Base-by-base conservation (phyloP, 1,284 basidiomycete genomes). In the Vanrija sp. region DNA sequence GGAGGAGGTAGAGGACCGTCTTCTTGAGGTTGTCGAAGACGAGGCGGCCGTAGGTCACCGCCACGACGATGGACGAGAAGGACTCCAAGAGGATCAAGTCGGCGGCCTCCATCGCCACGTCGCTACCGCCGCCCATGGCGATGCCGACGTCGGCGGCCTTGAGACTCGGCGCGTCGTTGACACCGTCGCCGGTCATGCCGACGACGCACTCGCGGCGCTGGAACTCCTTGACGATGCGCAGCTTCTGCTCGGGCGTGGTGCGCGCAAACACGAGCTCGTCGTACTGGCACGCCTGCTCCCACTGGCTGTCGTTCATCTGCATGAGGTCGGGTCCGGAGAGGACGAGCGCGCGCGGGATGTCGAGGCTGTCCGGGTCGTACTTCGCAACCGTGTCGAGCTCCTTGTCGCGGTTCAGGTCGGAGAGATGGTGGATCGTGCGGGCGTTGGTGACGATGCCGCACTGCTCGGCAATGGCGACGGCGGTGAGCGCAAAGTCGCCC, bases 181-280 rank as follows among this genome's bases (percentile, higher is more conserved):
- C 83, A 16, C 85, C 85, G 62, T 87, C 85, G 22, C 85, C 84
- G 3, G 82, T 82, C 64, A 80, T 77, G 18, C 79, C 83, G 23
- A 84, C 82, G 14, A 79, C 75, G 48, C 80, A 79, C 41, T 79
- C 80, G 4, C 81, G 75, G 15, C 69, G 71, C 65, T 85, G 82
- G 57, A 85, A 79, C 46, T 81, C 79, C 53, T 82, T 81, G 54
- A 87, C 85, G 55, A 88, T 87, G 35, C 79, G 77, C 16, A 88
- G 75, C 69, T 88, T 88, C 71, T 85, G 84, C 66, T 87, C 84
- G 0, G 86, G 86, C 0, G 84, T 85, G 2, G 85, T 87, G 27
- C 86, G 80, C 1, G 85, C 84, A 57, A 88, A 88, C 8, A 87
- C 85, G 52, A 87, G 80, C 66, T 87, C 86, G 25, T 81, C 78